Percentiles rank a stretch among this genome's conserved stretches.
phyloP scores from a whole-genome alignment of 2,329 filamentous ascomycete species.

The Penicillium rolfsii region DNA sequence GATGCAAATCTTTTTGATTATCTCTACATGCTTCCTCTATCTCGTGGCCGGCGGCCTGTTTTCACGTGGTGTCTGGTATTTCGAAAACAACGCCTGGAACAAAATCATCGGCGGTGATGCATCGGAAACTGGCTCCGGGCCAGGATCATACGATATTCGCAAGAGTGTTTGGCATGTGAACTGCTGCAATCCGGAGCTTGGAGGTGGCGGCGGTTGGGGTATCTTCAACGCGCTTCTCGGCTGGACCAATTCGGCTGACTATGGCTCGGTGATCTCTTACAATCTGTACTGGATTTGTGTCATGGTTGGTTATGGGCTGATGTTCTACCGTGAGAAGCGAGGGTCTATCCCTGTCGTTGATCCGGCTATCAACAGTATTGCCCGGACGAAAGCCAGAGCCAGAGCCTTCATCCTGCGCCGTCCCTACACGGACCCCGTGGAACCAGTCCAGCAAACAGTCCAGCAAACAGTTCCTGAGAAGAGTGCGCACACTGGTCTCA shows the following conservation, averaged over 20 bases:
- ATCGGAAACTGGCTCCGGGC: conserved; percentile 64
- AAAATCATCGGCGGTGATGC: conserved; percentile 50
- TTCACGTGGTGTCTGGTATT: conserved; percentile 73
- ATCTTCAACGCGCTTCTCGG: conserved; percentile 84
- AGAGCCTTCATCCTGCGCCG: too few relatives aligned
- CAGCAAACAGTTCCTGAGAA: too few relatives aligned
- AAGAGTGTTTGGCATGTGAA: conserved; percentile 83
- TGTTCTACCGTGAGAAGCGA: conserved; percentile 4
- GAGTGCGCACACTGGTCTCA: too few relatives aligned
- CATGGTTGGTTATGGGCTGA: conserved; percentile 25
- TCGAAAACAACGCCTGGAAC: conserved; percentile 66
- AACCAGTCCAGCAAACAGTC: too few relatives aligned
- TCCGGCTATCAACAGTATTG: too few relatives aligned
- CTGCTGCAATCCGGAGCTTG: conserved; percentile 74
- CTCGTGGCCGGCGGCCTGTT: conserved; percentile 82
- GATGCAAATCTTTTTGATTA: conserved; percentile 77
- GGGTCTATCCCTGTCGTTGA: too few relatives aligned
- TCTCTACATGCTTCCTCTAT: conserved; percentile 81
- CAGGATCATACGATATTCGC: conserved; percentile 78
- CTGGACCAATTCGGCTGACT: conserved; percentile 86
- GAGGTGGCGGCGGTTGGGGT: conserved; percentile 79
- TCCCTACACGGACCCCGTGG: too few relatives aligned
- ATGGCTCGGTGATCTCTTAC: conserved; percentile 83
- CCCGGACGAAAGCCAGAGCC: too few relatives aligned
- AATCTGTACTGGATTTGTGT: conserved; percentile 73